Base-by-base conservation (phyloP, 345 rosid species). In the Abelmoschus esculentus region DNA sequence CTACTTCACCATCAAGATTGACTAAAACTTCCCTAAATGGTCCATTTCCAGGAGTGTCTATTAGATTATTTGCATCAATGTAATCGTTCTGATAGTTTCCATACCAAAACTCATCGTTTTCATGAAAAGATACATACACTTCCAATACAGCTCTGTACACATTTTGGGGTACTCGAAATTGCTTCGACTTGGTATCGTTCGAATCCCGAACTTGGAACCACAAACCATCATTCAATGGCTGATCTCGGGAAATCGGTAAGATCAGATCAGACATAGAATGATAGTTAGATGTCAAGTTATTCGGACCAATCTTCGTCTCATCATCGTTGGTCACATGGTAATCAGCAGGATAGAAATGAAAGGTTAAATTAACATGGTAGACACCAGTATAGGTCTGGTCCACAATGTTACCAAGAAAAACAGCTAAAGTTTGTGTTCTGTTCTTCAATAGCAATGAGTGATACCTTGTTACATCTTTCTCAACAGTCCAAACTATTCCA, bases 71-170 rank as follows among this genome's bases (percentile, higher is more conserved):
- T 0, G 87, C 88, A 28, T 65, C 69, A 55, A 93, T 79, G 66
- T 73, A 93, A 54, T 93, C 96, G 78, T 84, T 87, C 0, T 89
- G 96, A 63, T 74, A 73, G 76, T 90, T 90, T 15, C 74, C 73
- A 68, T 84, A 89, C 98, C 98, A 93, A 74, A 86, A 90, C 81
- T 93, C 98, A 77, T 93, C 98, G 60, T 81, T 80, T 85, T 86
- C 97, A 69, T 93, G 98, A 55, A 90, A 93, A 47, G 97, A 93
- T 36, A 90, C 83, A 74, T 89, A 90, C 65, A 93, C 91, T 77
- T 93, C 98, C 68, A 93, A 70, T 46, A 89, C 90, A 50, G 98
- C 98, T 80, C 96, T 86, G 67, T 89, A 89, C 4, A 77, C 96
- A 80, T 92, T 92, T 79, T 31, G 77, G 2, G 96, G 97, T 17